These are phyloP conservation scores for Aspergillus calidoustus DNA, from an alignment of 2,329 filamentous ascomycete genomes.

Conservation along the genomic window DNA sequence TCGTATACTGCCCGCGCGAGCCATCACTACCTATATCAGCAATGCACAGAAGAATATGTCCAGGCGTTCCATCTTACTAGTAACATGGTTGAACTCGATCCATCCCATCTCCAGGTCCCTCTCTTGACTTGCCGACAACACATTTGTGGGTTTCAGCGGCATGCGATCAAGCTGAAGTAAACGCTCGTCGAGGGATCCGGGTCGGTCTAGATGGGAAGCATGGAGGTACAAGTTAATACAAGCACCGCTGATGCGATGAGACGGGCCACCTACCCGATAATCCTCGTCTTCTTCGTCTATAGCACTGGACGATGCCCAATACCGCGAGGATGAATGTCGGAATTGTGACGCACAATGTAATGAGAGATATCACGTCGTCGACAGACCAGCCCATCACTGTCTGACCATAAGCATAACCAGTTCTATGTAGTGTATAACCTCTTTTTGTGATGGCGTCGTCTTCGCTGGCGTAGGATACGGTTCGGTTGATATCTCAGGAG, in stretches of 20 bases:
- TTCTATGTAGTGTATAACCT: neutral
- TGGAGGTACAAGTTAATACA: neutral
- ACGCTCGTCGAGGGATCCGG: neutral
- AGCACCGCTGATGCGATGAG: no score
- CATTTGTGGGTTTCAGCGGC: neutral
- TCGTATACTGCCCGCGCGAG: neutral
- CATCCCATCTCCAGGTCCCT: neutral
- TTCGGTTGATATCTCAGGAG: neutral
- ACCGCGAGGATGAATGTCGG: slow-evolving; percentile 3
- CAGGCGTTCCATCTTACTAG: neutral
- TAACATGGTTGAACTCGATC: slow-evolving; percentile 2
- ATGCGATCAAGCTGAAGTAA: neutral
- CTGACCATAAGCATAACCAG: neutral
- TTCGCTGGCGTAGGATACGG: neutral
- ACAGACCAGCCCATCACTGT: slow-evolving; percentile 1
- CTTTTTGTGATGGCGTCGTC: neutral
- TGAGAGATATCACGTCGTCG: neutral
- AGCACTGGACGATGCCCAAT: neutral
- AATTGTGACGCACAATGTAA: slow-evolving; percentile 2
- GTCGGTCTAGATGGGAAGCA: neutral
- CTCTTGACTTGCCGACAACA: neutral
- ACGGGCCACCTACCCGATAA: neutral
- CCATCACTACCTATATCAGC: neutral
- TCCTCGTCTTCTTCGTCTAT: neutral
- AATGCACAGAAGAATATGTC: neutral